Conservation (phyloP, 2,329 filamentous ascomycete species). For the Cryphonectria japonica region DNA sequence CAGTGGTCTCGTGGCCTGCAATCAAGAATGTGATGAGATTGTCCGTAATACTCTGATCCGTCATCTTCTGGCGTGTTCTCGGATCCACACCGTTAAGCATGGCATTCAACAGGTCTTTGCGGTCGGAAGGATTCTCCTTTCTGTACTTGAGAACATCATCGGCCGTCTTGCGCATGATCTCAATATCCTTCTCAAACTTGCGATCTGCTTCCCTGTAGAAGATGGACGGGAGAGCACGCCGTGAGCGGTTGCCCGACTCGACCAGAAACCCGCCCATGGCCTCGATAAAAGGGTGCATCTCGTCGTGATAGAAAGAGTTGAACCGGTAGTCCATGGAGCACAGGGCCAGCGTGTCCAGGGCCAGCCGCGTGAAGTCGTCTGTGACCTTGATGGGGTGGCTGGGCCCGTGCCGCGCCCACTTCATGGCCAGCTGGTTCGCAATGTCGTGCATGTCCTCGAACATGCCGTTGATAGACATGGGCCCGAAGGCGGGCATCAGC, state of each 20-base stretch:
- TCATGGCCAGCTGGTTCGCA: constrained; percentile 66
- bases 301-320: constrained; percentile 73
- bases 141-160: constrained; percentile 64
- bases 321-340: constrained; percentile 75
- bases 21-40: constrained; percentile 77
- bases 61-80: constrained; percentile 67
- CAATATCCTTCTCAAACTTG: constrained; percentile 59
- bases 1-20: constrained; percentile 73
- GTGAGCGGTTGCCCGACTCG: constrained; percentile 56
- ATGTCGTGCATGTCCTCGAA: constrained; percentile 73
- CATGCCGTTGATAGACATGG: constrained; percentile 69
- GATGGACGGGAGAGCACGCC: constrained; percentile 52
- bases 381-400: constrained; percentile 60
- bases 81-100: constrained; percentile 72
- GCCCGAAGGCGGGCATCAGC: constrained; percentile 71
- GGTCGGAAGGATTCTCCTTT: constrained; percentile 56
- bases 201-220: constrained; percentile 53
- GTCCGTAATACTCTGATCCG: constrained; percentile 64
- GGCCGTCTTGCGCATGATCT: constrained; percentile 57
- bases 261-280: constrained; percentile 68
- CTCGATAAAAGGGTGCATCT: constrained; percentile 70
- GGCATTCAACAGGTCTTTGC: constrained; percentile 70
- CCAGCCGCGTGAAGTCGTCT: constrained; percentile 73
- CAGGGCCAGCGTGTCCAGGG: constrained; percentile 72
- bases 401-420: constrained; percentile 68